A percentile compares a stretch with the other conserved stretches of the same genome.
Evolutionary conservation across 129 eudicot species (phyloP).

Genomic region (Gnaphalium uliginosum): DNA sequence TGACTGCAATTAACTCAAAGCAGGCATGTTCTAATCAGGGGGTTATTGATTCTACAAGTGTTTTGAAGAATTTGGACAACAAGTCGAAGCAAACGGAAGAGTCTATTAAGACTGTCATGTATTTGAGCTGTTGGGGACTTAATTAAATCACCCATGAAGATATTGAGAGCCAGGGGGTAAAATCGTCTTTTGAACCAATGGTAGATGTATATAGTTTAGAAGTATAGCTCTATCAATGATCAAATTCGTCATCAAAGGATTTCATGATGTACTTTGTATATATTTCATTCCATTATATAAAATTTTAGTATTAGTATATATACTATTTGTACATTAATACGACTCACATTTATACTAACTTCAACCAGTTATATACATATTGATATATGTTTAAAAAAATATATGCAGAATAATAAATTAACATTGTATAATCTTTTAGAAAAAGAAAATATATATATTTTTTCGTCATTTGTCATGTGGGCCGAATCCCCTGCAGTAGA

Average conservation of each 20-base stretch:
- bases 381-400: too few species aligned
- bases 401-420: too few species aligned
- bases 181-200: too few species aligned
- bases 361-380: too few species aligned
- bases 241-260: neutral
- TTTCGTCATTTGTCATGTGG: too few species aligned
- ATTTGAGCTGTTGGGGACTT: slow-evolving; percentile 53
- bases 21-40: slow-evolving; percentile 26
- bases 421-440: too few species aligned
- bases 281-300: neutral
- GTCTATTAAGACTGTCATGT: slow-evolving; percentile 41
- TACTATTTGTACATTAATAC: neutral
- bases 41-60: slow-evolving; percentile 1
- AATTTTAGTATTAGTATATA: neutral
- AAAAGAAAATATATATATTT: too few species aligned
- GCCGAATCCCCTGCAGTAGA: too few species aligned
- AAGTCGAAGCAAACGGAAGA: slow-evolving; percentile 40
- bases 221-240: neutral
- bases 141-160: slow-evolving; percentile 25
- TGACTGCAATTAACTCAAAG: slow-evolving; percentile 23
- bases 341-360: too few species aligned
- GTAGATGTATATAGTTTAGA: neutral
- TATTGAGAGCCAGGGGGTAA: neutral
- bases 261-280: slow-evolving; percentile 19
- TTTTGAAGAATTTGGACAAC: slow-evolving; percentile 12